A percentile compares a stretch with the other conserved stretches of the same genome.
Evolutionary conservation across 352 stramenopile genomes (phyloP).

Genomic region (Phytopythium cucurbitacearum): DNA sequence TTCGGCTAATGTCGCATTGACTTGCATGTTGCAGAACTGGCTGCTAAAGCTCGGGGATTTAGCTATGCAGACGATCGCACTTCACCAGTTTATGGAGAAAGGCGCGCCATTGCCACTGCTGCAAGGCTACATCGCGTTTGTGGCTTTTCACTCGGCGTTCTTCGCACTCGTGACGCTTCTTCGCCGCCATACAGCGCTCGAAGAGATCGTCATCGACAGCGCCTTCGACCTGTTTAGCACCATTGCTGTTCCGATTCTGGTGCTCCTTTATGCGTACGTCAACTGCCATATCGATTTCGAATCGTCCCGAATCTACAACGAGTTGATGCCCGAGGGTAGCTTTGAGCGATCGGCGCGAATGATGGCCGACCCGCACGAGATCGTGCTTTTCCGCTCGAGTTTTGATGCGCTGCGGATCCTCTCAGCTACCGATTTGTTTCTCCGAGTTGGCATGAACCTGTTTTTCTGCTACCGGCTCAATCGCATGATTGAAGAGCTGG

Average conservation of each 20-base stretch:
- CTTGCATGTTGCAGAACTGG: conserved; percentile 14
- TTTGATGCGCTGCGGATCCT: conserved; percentile 31
- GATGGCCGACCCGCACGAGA: conserved; percentile 18
- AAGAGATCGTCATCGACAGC: conserved; percentile 25
- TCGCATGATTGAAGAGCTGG: conserved; percentile 23
- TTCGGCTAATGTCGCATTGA: background rate
- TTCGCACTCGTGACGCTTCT: conserved; percentile 8
- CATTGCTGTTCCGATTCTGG: conserved; percentile 20
- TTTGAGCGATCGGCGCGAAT: conserved; percentile 30
- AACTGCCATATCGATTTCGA: conserved; percentile 27
- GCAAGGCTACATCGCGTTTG: conserved; percentile 10
- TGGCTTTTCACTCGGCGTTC: conserved; percentile 13
- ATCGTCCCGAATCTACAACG: conserved; percentile 16
- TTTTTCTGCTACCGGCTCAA: conserved; percentile 31
- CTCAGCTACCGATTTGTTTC: conserved; percentile 13
- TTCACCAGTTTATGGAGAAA: conserved; percentile 18
- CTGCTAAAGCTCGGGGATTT: conserved; percentile 23
- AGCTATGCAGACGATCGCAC: conserved; percentile 12
- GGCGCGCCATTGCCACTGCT: conserved; percentile 12
- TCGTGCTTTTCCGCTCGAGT: conserved; percentile 19
- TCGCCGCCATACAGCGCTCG: conserved; percentile 9
- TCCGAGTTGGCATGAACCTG: conserved; percentile 28
- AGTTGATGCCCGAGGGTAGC: conserved; percentile 16
- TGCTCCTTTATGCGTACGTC: conserved; percentile 14
- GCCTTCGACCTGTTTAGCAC: conserved; percentile 29